Conservation (phyloP, 208 protist genomes). For the Acanthamoeba sp. region DNA sequence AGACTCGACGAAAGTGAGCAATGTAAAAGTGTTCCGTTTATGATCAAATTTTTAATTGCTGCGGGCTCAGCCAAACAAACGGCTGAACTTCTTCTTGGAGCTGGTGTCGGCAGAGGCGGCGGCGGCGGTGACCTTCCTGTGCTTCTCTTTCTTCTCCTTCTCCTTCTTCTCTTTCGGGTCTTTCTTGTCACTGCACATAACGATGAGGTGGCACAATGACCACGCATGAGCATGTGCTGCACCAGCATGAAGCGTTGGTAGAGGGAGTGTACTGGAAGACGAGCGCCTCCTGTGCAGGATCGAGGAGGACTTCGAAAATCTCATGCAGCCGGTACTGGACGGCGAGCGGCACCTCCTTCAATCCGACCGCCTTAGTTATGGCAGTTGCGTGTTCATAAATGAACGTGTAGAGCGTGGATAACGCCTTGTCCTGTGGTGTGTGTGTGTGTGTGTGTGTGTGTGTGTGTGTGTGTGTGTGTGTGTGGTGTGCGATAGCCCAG, state of each 20-base stretch:
- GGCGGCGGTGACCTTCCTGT: slow-evolving; percentile 5
- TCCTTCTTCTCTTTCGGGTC: slow-evolving; percentile 6
- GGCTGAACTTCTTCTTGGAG: slow-evolving; percentile 48
- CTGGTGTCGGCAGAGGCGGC: not conserved
- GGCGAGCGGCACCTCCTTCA: not conserved
- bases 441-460: not conserved
- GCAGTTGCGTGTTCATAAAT: not conserved
- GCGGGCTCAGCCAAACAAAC: not conserved
- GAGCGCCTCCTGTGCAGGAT: not conserved
- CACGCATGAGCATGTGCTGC: not conserved
- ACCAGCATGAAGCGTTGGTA: not conserved
- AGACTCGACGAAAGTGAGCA: too few relatives aligned
- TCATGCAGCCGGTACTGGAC: slow-evolving; percentile 16
- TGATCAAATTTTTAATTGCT: not conserved
- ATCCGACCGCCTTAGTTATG: not conserved
- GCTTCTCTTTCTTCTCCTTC: slow-evolving; percentile 35
- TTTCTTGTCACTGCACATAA: slow-evolving; percentile 15
- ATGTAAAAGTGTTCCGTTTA: not conserved
- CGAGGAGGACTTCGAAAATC: slow-evolving; percentile 6
- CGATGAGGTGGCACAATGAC: not conserved
- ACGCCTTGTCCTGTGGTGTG: not conserved
- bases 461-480: not conserved
- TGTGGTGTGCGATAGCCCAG: too few relatives aligned
- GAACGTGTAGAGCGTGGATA: not conserved
- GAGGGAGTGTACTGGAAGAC: not conserved